Conservation (phyloP, 140 eudicot species). For the Ambrosia hybrid region DNA sequence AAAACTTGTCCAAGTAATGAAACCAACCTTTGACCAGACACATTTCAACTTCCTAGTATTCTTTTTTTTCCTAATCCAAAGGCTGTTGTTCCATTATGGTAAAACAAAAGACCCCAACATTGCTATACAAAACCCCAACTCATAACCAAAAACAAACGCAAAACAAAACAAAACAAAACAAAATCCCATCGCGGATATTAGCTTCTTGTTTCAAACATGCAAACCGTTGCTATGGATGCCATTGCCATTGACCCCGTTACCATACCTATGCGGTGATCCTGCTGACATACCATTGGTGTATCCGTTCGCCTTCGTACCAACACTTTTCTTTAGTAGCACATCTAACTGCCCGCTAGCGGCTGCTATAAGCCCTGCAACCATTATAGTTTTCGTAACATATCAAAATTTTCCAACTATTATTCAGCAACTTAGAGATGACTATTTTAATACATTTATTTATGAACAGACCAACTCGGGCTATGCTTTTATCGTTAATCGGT, state of each 20-base stretch:
- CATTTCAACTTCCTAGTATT: slow-evolving; percentile 18
- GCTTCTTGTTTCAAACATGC: slow-evolving; percentile 45
- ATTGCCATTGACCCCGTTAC: slow-evolving; percentile 53
- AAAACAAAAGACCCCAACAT: slow-evolving; percentile 28
- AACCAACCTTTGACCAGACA: slow-evolving; percentile 26
- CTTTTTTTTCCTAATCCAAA: slow-evolving; percentile 26
- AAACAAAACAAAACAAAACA: slow-evolving; percentile 21
- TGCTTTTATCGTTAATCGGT: no score
- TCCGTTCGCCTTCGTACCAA: slow-evolving; percentile 25
- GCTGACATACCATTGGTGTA: slow-evolving; percentile 42
- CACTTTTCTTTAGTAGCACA: slow-evolving; percentile 45
- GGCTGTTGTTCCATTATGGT: slow-evolving; percentile 19
- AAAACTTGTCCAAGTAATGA: slow-evolving; percentile 21
- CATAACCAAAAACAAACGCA: slow-evolving; percentile 17
- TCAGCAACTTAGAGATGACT: no score
- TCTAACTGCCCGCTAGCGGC: slow-evolving; percentile 92
- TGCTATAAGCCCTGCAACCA: slow-evolving; percentile 76
- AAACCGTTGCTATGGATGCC: slow-evolving; percentile 53
- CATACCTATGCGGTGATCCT: slow-evolving; percentile 46
- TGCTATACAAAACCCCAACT: slow-evolving; percentile 35
- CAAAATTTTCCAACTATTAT: neutral
- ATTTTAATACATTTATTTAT: no score
- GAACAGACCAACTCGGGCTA: no score
- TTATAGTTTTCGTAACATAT: neutral
- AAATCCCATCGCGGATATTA: neutral